phyloP scores from a whole-genome alignment of 2,329 filamentous ascomycete species.

The Apiospora pterosperma region DNA sequence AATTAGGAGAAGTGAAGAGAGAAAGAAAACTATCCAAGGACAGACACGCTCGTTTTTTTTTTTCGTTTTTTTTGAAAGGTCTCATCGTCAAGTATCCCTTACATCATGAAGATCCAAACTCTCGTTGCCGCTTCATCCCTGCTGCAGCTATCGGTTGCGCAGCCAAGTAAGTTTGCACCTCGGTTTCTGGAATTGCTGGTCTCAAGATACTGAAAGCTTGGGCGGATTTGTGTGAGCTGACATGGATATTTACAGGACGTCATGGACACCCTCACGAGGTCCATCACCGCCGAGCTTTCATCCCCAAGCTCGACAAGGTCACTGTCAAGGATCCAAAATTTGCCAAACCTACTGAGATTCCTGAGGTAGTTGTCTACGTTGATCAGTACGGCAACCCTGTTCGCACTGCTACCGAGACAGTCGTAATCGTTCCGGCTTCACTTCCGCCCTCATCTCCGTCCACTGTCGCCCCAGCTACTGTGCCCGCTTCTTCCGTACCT shows the following conservation, averaged over 20 bases:
- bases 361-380: slow-evolving; percentile 56
- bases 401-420: slow-evolving; percentile 37
- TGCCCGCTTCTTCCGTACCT: slow-evolving; percentile 1
- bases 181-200: background rate
- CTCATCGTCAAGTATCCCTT: slow-evolving; percentile 4
- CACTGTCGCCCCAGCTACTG: slow-evolving; percentile 6
- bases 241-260: slow-evolving; percentile 11
- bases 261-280: slow-evolving; percentile 31
- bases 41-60: background rate
- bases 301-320: slow-evolving; percentile 22
- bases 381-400: slow-evolving; percentile 53
- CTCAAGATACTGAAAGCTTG: background rate
- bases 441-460: slow-evolving; percentile 6
- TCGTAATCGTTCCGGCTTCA: slow-evolving; percentile 25
- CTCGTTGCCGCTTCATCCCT: slow-evolving; percentile 35
- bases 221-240: background rate
- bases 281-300: slow-evolving; percentile 24
- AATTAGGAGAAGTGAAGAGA: background rate
- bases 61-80: background rate
- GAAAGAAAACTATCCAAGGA: background rate
- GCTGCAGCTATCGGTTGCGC: slow-evolving; percentile 36
- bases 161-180: slow-evolving; percentile 30
- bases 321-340: slow-evolving; percentile 34
- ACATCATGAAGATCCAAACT: slow-evolving; percentile 41
- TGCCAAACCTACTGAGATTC: slow-evolving; percentile 37